Evolutionary conservation across 1,284 basidiomycete genomes (phyloP).

Genomic region (Moniliophthora roreri): DNA sequence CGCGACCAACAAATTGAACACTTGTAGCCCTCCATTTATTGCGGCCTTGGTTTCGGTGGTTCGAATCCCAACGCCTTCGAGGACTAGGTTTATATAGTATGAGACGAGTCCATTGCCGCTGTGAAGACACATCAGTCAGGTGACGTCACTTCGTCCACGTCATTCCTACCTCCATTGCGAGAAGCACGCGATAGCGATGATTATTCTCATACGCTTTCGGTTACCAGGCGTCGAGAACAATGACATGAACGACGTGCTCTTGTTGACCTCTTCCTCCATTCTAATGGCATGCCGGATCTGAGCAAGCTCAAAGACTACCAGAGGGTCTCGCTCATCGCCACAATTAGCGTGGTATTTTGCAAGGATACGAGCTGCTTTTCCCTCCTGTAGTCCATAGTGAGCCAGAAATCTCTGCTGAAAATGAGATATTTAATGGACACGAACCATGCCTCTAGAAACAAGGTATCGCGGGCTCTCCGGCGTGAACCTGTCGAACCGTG

Average conservation of each 20-base stretch:
- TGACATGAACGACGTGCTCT: slow-evolving; percentile 45
- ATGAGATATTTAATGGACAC: slow-evolving; percentile 17
- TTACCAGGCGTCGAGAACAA: slow-evolving; percentile 61
- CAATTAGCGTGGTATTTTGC: slow-evolving; percentile 66
- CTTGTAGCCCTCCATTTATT: slow-evolving; percentile 65
- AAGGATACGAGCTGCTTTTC: slow-evolving; percentile 49
- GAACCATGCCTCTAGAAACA: slow-evolving; percentile 56
- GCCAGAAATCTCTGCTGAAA: not conserved
- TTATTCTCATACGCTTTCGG: slow-evolving; percentile 55
- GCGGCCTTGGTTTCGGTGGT: slow-evolving; percentile 51
- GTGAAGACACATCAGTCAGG: slow-evolving; percentile 1
- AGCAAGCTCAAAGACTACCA: slow-evolving; percentile 59
- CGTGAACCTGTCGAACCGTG: slow-evolving; percentile 43
- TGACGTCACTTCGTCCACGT: not conserved
- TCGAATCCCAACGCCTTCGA: slow-evolving; percentile 59
- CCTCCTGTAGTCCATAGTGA: slow-evolving; percentile 37
- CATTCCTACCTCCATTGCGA: slow-evolving; percentile 60
- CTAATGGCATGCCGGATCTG: slow-evolving; percentile 65
- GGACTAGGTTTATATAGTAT: slow-evolving; percentile 63
- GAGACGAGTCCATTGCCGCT: slow-evolving; percentile 68
- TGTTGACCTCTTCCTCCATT: slow-evolving; percentile 51
- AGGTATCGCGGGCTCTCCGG: slow-evolving; percentile 74
- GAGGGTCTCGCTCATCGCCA: slow-evolving; percentile 48
- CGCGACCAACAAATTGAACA: slow-evolving; percentile 57
- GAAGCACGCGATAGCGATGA: slow-evolving; percentile 58